A percentile compares a stretch with the other conserved stretches of the same genome.
Evolutionary conservation across 805 yeast genomes (phyloP).

Genomic region (Pichia sporocuriosa): DNA sequence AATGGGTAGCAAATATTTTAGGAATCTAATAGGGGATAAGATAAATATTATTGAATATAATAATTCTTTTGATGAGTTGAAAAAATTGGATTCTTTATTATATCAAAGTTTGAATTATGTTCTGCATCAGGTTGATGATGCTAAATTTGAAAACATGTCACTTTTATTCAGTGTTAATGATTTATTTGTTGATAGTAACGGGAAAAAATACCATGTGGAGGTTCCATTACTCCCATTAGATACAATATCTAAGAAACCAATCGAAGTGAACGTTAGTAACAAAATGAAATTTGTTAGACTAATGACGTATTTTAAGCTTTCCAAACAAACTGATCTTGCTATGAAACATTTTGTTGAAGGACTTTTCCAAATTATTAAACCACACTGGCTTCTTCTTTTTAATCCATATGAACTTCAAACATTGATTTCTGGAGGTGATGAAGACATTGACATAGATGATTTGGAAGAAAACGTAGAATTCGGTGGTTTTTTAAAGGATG

Average conservation of each 20-base stretch:
- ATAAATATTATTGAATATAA: slow-evolving; percentile 27
- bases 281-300: slow-evolving; percentile 68
- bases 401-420: slow-evolving; percentile 77
- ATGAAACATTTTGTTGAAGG: slow-evolving; percentile 65
- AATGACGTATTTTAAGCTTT: slow-evolving; percentile 72
- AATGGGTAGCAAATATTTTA: slow-evolving; percentile 27
- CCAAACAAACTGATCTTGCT: slow-evolving; percentile 52
- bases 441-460: slow-evolving; percentile 65
- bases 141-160: slow-evolving; percentile 51
- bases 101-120: slow-evolving; percentile 60
- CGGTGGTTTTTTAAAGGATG: slow-evolving; percentile 45
- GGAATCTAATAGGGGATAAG: slow-evolving; percentile 15
- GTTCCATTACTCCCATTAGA: slow-evolving; percentile 64
- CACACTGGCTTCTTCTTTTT: slow-evolving; percentile 78
- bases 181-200: slow-evolving; percentile 27
- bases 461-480: slow-evolving; percentile 55
- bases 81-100: slow-evolving; percentile 60
- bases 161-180: slow-evolving; percentile 62
- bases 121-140: slow-evolving; percentile 41
- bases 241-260: slow-evolving; percentile 23
- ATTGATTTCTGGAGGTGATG: slow-evolving; percentile 74
- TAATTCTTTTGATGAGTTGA: slow-evolving; percentile 73
- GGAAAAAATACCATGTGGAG: slow-evolving; percentile 26
- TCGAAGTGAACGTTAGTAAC: slow-evolving; percentile 52
- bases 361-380: slow-evolving; percentile 56